A percentile compares a stretch with the other conserved stretches of the same genome.
Conservation (phyloP, 495 filamentous ascomycete species). For the Achaetomiella virescens region DNA sequence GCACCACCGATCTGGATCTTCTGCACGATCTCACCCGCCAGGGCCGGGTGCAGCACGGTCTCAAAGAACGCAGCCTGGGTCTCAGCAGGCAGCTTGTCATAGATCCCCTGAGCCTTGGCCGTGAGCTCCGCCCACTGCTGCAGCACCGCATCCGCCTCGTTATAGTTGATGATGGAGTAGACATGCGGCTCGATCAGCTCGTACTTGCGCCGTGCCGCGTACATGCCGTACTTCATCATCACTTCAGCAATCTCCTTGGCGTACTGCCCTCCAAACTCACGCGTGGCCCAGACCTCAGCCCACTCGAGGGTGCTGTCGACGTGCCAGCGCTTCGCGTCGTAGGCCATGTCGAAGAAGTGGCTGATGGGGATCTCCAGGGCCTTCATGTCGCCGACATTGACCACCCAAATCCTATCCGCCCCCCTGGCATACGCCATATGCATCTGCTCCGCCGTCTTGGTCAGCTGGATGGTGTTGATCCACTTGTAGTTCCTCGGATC, state of each 20-base stretch:
- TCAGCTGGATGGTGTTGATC: slow-evolving; percentile 64
- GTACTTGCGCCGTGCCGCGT: slow-evolving; percentile 59
- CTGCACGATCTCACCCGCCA: slow-evolving; percentile 55
- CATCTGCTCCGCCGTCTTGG: slow-evolving; percentile 61
- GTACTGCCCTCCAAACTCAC: slow-evolving; percentile 51
- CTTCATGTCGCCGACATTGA: slow-evolving; percentile 72
- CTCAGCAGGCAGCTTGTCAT: slow-evolving; percentile 43
- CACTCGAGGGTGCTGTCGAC: slow-evolving; percentile 50
- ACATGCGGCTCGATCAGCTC: slow-evolving; percentile 59
- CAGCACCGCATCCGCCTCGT: slow-evolving; percentile 60
- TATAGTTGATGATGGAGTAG: slow-evolving; percentile 64
- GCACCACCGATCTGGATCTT: slow-evolving; percentile 56
- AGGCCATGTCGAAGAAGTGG: slow-evolving; percentile 62
- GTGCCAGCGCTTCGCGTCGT: slow-evolving; percentile 52
- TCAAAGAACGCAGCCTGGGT: slow-evolving; percentile 59
- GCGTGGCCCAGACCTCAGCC: slow-evolving; percentile 51
- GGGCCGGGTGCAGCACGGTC: slow-evolving; percentile 61
- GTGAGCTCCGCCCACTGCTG: slow-evolving; percentile 57
- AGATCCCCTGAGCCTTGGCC: slow-evolving; percentile 48
- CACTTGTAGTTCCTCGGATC: slow-evolving; percentile 61
- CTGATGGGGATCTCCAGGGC: slow-evolving; percentile 62
- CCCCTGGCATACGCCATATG: slow-evolving; percentile 54
- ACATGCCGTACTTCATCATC: slow-evolving; percentile 56
- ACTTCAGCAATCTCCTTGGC: slow-evolving; percentile 48
- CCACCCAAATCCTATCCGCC: slow-evolving; percentile 65